Conservation (phyloP, 2,329 filamentous ascomycete genomes). For the Xylaria arbuscula region DNA sequence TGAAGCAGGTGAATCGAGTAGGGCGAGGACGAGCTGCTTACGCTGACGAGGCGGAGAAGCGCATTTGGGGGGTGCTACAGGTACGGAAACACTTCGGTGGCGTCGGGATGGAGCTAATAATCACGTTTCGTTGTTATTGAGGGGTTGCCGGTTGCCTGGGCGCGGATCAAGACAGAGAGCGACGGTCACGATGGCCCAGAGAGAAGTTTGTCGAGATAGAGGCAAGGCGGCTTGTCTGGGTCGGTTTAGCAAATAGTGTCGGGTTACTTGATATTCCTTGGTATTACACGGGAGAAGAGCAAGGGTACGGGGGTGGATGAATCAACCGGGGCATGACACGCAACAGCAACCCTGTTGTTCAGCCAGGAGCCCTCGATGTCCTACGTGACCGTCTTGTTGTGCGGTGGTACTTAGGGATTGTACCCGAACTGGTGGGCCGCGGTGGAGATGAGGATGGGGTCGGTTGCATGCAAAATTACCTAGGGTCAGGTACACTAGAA, state of each 20-base stretch:
- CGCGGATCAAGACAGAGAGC: conserved; percentile 31
- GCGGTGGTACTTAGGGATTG: neutral
- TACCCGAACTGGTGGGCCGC: conserved; percentile 32
- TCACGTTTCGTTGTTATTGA: conserved; percentile 20
- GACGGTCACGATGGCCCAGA: conserved; percentile 43
- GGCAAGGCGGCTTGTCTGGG: conserved; percentile 36
- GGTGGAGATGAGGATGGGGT: conserved; percentile 26
- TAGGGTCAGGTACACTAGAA: neutral
- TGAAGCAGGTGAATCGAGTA: conserved; percentile 8
- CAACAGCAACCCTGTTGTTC: conserved; percentile 8
- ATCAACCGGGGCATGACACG: conserved; percentile 38
- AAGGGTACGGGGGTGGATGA: conserved; percentile 33
- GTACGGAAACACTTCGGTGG: conserved; percentile 4
- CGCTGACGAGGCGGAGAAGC: conserved; percentile 32
- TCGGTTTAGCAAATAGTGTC: conserved; percentile 45
- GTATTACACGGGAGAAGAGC: conserved; percentile 37
- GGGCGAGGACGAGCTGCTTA: conserved; percentile 34
- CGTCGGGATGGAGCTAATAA: conserved; percentile 20
- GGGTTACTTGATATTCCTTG: conserved; percentile 35
- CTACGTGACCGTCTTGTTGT: neutral
- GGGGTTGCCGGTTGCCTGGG: conserved; percentile 14
- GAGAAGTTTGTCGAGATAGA: conserved; percentile 49
- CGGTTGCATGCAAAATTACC: conserved; percentile 10
- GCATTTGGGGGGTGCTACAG: conserved; percentile 36
- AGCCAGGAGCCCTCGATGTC: conserved; percentile 10